These are phyloP conservation scores for Hysterangium stoloniferum DNA, from an alignment of 768 basidiomycete genomes.

Conservation along the genomic window DNA sequence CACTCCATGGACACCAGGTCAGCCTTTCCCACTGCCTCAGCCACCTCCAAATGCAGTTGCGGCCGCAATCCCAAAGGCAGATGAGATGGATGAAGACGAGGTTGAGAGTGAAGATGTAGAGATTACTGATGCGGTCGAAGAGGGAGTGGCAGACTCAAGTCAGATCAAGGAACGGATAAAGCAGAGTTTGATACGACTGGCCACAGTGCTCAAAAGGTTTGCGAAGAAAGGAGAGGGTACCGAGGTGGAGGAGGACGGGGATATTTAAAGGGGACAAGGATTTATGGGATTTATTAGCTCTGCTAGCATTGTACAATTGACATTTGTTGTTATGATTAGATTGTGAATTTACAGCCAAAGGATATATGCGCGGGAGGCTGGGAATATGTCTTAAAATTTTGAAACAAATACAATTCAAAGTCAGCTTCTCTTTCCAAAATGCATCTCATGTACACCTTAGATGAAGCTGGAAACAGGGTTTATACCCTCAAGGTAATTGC, in stretches of 20 bases:
- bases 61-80: neutral
- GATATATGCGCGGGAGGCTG: no score
- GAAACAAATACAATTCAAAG: neutral
- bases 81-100: slow-evolving; percentile 7
- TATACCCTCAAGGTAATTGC: slow-evolving; percentile 85
- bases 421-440: slow-evolving; percentile 32
- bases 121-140: neutral
- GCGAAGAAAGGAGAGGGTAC: slow-evolving; percentile 10
- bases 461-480: slow-evolving; percentile 66
- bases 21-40: neutral
- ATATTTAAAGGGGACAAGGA: no score
- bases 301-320: no score
- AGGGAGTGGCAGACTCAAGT: neutral
- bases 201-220: slow-evolving; percentile 3
- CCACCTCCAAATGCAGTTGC: neutral
- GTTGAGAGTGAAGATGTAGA: slow-evolving; percentile 6
- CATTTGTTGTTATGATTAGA: no score
- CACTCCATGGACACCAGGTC: neutral
- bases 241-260: neutral
- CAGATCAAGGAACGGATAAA: slow-evolving; percentile 1
- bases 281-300: no score
- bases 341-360: no score
- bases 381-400: neutral
- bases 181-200: slow-evolving; percentile 8
- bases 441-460: slow-evolving; percentile 96